Conservation (phyloP, 2,329 filamentous ascomycete genomes). For the Ophiocordyceps sinensis region DNA sequence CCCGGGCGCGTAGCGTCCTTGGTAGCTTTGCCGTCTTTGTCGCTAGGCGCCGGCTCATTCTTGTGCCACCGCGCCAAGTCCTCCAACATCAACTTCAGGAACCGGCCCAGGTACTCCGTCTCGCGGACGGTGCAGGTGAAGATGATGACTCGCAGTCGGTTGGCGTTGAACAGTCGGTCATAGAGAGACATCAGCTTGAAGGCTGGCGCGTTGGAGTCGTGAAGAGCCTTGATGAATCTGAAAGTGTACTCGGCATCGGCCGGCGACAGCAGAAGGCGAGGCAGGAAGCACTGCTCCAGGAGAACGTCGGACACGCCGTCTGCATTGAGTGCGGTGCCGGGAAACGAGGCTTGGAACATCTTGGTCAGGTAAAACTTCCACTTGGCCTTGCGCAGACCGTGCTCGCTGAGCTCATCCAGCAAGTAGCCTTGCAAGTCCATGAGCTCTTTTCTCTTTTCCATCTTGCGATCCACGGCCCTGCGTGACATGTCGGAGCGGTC, state of each 20-base stretch:
- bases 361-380: constrained; percentile 56
- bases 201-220: constrained; percentile 68
- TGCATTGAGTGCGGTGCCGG: constrained; percentile 44
- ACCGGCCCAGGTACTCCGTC: constrained; percentile 83
- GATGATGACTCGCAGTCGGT: constrained; percentile 67
- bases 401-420: constrained; percentile 57
- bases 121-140: constrained; percentile 85
- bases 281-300: constrained; percentile 85
- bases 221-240: constrained; percentile 73
- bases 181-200: constrained; percentile 79
- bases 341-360: constrained; percentile 71
- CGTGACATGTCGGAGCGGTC: constrained; percentile 62
- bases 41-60: constrained; percentile 41
- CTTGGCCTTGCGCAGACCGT: constrained; percentile 51
- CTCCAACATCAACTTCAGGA: constrained; percentile 67
- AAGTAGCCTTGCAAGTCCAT: constrained; percentile 55
- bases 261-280: constrained; percentile 69
- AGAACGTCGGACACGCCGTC: constrained; percentile 60
- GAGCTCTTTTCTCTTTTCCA: constrained; percentile 51
- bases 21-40: constrained; percentile 17
- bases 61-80: constrained; percentile 78
- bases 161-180: constrained; percentile 70
- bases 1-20: constrained; percentile 47
- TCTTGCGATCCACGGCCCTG: constrained; percentile 47
- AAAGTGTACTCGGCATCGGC: constrained; percentile 83